Evolutionary conservation across 805 yeast genomes (phyloP), one percentile per base, ranked within the genome.

Genomic region (Metschnikowia proteae): DNA sequence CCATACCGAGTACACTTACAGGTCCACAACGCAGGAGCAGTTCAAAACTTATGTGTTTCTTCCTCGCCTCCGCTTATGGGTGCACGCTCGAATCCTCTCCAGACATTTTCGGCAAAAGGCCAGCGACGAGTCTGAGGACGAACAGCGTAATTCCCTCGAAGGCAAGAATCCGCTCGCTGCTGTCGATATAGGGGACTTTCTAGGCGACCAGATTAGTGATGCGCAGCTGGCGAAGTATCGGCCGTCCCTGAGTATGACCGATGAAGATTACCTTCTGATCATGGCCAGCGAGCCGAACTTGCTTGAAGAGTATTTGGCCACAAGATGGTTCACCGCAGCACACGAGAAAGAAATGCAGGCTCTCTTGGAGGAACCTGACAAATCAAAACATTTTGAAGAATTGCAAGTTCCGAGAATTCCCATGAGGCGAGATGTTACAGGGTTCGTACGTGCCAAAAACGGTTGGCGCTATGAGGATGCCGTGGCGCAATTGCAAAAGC

Each of bases 1-100:
- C 30, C 61, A 59, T 6, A 67, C 68, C 5, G 89, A 84, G 59
- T 84, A 84, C 49, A 62, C 36, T 8, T 22, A 26, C 17, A 44
- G 40, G n/a, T 53, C 51, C 28, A 48, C 30, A 9, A 32, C 23
- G 2, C 42, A 13, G 5, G 31, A 22, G 46, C 40, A n/a, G 28
- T 52, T 46, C 43, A n/a, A n/a, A 32, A 26, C 39, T 39, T 27
- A 13, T 37, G 46, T 41, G 26, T 47, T 35, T 41, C 45, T 41
- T 41, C 49, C 50, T 8, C 41, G 49, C 32, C 45, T 52, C 45
- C 58, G 60, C 8, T 26, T 56, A 5, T 57, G 60, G 60, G 48
- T 40, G 6, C 38, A 37, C 2, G 37, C 37, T 0, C 51, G 49
- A 5, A 27, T 48, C 6, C 34, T 42, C 40, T 17, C 62, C 40